Conservation (phyloP, 768 basidiomycete species). For the Melanogaster broomeanus region DNA sequence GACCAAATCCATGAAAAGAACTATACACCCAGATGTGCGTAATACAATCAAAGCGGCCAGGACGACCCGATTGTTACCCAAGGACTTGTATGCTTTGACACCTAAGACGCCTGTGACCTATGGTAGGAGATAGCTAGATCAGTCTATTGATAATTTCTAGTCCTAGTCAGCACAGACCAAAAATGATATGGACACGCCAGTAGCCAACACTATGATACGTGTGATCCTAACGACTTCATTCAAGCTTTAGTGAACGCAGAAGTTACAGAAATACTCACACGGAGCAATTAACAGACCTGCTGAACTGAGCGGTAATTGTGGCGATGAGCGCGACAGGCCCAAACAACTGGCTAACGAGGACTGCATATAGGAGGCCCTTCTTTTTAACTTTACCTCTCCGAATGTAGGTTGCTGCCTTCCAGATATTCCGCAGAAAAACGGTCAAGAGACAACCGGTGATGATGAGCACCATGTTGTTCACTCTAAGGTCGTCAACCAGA, state of each 20-base stretch:
- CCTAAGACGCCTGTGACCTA: slow-evolving; percentile 67
- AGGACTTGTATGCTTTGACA: slow-evolving; percentile 65
- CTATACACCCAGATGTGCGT: slow-evolving; percentile 41
- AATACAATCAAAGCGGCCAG: slow-evolving; percentile 44
- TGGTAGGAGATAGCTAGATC: not conserved
- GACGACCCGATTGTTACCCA: slow-evolving; percentile 60
- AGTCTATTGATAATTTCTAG: not conserved
- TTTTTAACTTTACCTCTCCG: slow-evolving; percentile 56
- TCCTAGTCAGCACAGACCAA: slow-evolving; percentile 31
- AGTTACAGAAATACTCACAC: slow-evolving; percentile 38
- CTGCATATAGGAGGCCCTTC: slow-evolving; percentile 57
- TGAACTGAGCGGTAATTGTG: slow-evolving; percentile 49
- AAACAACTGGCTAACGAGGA: slow-evolving; percentile 56
- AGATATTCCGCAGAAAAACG: slow-evolving; percentile 55
- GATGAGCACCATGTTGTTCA: slow-evolving; percentile 45
- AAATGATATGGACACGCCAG: slow-evolving; percentile 40
- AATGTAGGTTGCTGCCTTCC: slow-evolving; percentile 51
- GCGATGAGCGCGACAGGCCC: slow-evolving; percentile 46
- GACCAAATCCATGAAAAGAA: slow-evolving; percentile 45
- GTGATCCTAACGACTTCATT: slow-evolving; percentile 32
- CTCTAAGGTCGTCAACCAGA: slow-evolving; percentile 42
- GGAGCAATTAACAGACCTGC: slow-evolving; percentile 42
- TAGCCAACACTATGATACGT: slow-evolving; percentile 36
- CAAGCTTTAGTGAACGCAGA: not conserved
- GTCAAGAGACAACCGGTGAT: slow-evolving; percentile 49